phyloP scores from a whole-genome alignment of 345 rosid species.

The Eutrema yunnanense region DNA sequence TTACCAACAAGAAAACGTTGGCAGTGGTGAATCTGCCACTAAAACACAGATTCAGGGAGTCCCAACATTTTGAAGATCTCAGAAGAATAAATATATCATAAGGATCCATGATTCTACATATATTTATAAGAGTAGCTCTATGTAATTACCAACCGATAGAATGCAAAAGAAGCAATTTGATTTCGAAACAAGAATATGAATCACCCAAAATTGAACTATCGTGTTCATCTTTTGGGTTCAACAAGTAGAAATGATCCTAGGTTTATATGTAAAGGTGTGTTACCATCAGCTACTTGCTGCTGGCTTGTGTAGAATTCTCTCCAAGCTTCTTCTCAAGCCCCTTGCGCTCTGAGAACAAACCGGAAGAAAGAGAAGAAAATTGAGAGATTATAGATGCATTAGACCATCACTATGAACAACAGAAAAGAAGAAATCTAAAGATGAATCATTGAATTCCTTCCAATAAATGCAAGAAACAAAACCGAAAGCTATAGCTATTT shows the following conservation, averaged over 20 bases:
- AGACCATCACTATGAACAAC: not conserved
- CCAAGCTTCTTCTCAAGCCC: slow-evolving; percentile 45
- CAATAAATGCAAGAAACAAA: slow-evolving; percentile 5
- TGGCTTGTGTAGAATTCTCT: slow-evolving; percentile 28
- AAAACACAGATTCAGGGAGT: not conserved
- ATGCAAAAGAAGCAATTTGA: not conserved
- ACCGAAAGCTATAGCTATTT: not conserved
- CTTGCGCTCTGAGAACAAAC: slow-evolving; percentile 38
- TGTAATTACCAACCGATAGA: not conserved
- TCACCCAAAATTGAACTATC: not conserved
- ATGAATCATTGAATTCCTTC: not conserved
- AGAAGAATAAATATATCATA: not conserved
- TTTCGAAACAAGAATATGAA: not conserved
- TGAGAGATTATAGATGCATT: not conserved
- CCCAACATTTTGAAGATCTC: not conserved
- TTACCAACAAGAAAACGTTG: not conserved
- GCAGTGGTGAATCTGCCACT: not conserved
- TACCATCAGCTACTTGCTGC: slow-evolving; percentile 19
- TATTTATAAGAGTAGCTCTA: slow-evolving; percentile 5
- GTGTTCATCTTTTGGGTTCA: not conserved
- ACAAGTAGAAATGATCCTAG: not conserved
- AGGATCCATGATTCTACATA: slow-evolving; percentile 8
- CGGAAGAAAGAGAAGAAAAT: not conserved
- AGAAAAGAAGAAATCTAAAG: not conserved
- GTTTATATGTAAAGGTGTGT: not conserved